These are phyloP conservation scores for Pulveroboletus sp. DNA, from an alignment of 768 basidiomycete genomes.

Conservation along the genomic window DNA sequence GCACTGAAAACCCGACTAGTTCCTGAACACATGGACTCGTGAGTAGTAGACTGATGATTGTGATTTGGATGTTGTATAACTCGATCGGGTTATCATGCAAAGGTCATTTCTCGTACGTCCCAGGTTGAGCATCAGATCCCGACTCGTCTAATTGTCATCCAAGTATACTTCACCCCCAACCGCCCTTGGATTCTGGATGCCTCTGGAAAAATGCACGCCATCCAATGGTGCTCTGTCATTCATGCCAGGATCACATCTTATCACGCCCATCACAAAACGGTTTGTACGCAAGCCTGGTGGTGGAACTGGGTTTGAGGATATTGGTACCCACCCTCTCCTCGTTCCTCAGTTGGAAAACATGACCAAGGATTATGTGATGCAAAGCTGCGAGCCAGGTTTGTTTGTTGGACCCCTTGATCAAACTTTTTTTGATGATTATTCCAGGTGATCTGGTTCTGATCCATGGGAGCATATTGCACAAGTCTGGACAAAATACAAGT, in stretches of 20 bases:
- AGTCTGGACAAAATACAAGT: conserved; percentile 82
- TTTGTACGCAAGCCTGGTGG: conserved; percentile 73
- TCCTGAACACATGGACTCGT: conserved; percentile 92
- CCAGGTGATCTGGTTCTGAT: conserved; percentile 89
- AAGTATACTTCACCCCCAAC: conserved; percentile 90
- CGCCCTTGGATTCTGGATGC: conserved; percentile 96
- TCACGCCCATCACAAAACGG: conserved; percentile 69
- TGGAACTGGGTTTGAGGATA: conserved; percentile 81
- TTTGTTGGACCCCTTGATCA: neutral
- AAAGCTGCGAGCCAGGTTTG: conserved; percentile 70
- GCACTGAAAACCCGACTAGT: conserved; percentile 42
- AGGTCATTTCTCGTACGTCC: conserved; percentile 70
- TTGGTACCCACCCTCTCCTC: conserved; percentile 37
- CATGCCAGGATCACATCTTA: conserved; percentile 85
- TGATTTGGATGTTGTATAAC: neutral
- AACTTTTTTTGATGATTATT: neutral
- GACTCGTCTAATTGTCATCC: conserved; percentile 10
- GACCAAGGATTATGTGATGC: conserved; percentile 54
- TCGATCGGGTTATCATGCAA: neutral
- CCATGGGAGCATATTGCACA: conserved; percentile 90
- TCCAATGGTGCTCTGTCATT: conserved; percentile 85
- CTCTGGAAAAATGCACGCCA: conserved; percentile 82
- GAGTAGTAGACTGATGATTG: conserved; percentile 30
- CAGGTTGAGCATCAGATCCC: neutral
- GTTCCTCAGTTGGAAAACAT: conserved; percentile 1